Evolutionary conservation across 345 rosid species (phyloP), one percentile per base, ranked within the genome.

Genomic region (Geranium brycei): DNA sequence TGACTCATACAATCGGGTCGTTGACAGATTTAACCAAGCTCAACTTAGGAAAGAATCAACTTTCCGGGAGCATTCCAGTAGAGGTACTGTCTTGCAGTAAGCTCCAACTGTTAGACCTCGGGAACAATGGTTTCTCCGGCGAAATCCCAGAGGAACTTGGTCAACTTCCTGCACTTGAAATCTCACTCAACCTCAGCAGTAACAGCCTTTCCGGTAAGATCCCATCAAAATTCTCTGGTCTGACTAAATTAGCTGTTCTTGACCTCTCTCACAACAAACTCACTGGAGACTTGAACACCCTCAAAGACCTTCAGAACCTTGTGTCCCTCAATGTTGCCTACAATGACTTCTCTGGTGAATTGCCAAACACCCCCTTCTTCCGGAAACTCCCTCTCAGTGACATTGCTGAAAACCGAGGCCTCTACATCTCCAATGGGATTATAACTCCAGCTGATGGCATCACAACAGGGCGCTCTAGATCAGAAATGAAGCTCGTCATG

Each of bases 241-340:
- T 93, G 17, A 74, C 55, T 16, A 93, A 85, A 73, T 82, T 93
- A 64, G 99, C 85, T 41, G 72, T 70, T 40, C 88, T 93, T 61
- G 99, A 93, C 68, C 68, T 93, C 71, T 90, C 99, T n/a, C 91
- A 90, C 82, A 93, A 93, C 79, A 77, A 73, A 53, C 80, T 93
- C 60, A 32, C 70, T 23, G 97, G 97, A 16, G 79, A 77, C 73
- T 61, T 93, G 57, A 71, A 82, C 58, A 84, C 69, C 69, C 86
- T 90, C 15, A 77, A 85, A 1, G 72, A 66, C 72, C 82, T 93
- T 18, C 84, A 87, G 69, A 93, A 89, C 76, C 99, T 93, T 62
- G 89, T 89, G 55, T 76, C 86, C 15, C 87, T 93, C 66, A 93
- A 93, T 75, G 81, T 93, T 75, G 87, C 99, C 38, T 83, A 80